These are phyloP conservation scores for Leccinum subfulvum DNA, from an alignment of 1,284 basidiomycete genomes.

Conservation along the genomic window DNA sequence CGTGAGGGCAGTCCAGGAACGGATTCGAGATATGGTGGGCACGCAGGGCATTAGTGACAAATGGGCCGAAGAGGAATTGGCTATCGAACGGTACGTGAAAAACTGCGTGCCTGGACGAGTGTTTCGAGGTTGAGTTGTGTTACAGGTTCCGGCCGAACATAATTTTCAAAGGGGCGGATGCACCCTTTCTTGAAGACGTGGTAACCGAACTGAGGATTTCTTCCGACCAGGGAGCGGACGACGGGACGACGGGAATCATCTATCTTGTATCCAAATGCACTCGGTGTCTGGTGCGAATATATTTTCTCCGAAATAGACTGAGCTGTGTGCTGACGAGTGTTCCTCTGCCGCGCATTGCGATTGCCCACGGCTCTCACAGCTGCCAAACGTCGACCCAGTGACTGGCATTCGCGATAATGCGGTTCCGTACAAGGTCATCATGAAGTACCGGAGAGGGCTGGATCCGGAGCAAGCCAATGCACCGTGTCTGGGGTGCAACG, in stretches of 20 bases:
- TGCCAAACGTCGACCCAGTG: conserved; percentile 68
- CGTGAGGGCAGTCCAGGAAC: conserved; percentile 46
- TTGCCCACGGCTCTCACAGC: conserved; percentile 38
- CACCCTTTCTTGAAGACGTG: conserved; percentile 51
- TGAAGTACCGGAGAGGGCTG: conserved; percentile 62
- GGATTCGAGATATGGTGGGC: conserved; percentile 48
- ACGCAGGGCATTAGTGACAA: conserved; percentile 54
- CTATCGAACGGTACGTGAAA: conserved; percentile 55
- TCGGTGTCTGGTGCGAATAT: conserved; percentile 62
- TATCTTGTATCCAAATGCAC: conserved; percentile 65
- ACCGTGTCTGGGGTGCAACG: conserved; percentile 67
- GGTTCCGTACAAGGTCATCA: conserved; percentile 70
- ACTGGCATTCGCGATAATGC: conserved; percentile 67
- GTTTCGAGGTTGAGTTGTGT: conserved; percentile 6
- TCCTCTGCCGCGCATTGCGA: conserved; percentile 4
- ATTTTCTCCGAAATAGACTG: conserved; percentile 4
- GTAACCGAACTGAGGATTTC: conserved; percentile 52
- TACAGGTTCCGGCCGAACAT: conserved; percentile 75
- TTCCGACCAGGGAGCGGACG: conserved; percentile 23
- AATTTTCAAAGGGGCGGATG: conserved; percentile 54
- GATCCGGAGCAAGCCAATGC: conserved; percentile 47
- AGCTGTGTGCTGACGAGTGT: conserved; percentile 8
- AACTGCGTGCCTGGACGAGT: neutral
- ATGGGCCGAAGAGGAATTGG: conserved; percentile 55
- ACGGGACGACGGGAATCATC: conserved; percentile 39